Percentiles rank a stretch among this genome's conserved stretches.
Conservation (phyloP, 768 basidiomycete genomes). For the Trametes sanguinea region DNA sequence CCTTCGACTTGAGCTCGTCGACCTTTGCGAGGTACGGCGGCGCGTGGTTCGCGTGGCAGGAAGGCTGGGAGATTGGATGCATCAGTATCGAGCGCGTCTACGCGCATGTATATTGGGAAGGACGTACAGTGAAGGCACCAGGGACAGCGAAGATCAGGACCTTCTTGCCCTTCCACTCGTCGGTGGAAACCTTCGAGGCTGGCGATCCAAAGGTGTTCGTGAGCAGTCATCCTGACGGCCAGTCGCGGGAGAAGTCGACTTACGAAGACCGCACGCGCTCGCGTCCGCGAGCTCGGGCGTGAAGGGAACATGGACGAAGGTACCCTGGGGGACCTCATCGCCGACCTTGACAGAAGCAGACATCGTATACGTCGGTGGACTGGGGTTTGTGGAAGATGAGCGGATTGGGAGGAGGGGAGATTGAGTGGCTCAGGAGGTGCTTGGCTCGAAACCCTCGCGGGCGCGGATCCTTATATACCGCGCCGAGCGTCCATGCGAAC, state of each 20-base stretch:
- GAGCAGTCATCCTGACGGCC: not conserved
- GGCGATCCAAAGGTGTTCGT: not conserved
- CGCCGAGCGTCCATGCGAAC: slow-evolving; percentile 2
- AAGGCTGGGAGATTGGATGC: slow-evolving; percentile 20
- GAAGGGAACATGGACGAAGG: slow-evolving; percentile 58
- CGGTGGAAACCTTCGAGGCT: slow-evolving; percentile 57
- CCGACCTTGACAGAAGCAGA: slow-evolving; percentile 47
- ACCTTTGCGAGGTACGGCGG: slow-evolving; percentile 62
- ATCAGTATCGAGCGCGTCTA: not conserved
- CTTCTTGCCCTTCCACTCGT: slow-evolving; percentile 78
- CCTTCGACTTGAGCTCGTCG: slow-evolving; percentile 73
- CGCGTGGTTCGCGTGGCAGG: slow-evolving; percentile 44
- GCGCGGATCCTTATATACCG: slow-evolving; percentile 3
- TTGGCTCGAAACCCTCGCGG: slow-evolving; percentile 3
- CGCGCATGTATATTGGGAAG: not conserved
- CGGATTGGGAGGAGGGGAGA: not conserved
- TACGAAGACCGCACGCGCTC: slow-evolving; percentile 66
- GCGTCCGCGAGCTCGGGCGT: slow-evolving; percentile 62
- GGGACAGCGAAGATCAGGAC: slow-evolving; percentile 78
- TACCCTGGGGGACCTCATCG: slow-evolving; percentile 48
- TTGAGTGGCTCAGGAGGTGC: not conserved
- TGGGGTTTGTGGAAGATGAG: not conserved
- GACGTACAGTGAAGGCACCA: slow-evolving; percentile 74
- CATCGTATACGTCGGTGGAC: not conserved
- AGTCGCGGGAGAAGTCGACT: slow-evolving; percentile 35